Conservation (phyloP, 768 basidiomycete species). For the Boletus coccyginus region DNA sequence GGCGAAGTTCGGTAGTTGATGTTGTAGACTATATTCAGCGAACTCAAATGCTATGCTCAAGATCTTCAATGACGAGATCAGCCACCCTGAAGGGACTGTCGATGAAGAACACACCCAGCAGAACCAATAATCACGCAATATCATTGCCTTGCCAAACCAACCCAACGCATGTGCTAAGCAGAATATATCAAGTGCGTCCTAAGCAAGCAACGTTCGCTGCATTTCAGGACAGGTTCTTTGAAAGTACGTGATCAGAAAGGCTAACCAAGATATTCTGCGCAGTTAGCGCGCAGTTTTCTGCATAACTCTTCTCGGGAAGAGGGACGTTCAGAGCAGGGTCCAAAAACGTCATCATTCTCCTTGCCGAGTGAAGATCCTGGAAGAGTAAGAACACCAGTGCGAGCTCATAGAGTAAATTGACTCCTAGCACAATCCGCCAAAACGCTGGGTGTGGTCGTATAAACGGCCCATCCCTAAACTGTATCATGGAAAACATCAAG, state of each 20-base stretch:
- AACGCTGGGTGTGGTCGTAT: constrained; percentile 86
- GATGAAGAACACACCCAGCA: constrained; percentile 63
- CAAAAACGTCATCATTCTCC: constrained; percentile 74
- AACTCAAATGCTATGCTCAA: constrained; percentile 85
- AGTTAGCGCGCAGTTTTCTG: constrained; percentile 73
- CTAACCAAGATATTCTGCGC: constrained; percentile 64
- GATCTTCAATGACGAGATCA: constrained; percentile 48
- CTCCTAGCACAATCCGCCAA: constrained; percentile 76
- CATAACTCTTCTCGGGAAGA: constrained; percentile 83
- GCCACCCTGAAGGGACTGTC: background rate
- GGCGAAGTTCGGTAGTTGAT: constrained; percentile 84
- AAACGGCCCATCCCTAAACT: constrained; percentile 89
- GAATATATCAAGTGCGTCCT: constrained; percentile 85
- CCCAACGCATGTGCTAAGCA: constrained; percentile 82
- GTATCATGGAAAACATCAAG: constrained; percentile 79
- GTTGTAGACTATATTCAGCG: constrained; percentile 84
- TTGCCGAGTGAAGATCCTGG: constrained; percentile 77
- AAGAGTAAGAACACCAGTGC: constrained; percentile 82
- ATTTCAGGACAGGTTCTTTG: background rate
- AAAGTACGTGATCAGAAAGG: background rate
- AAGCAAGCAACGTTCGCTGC: background rate
- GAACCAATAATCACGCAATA: constrained; percentile 90
- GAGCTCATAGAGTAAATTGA: constrained; percentile 83
- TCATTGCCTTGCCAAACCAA: constrained; percentile 91
- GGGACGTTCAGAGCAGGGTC: constrained; percentile 69